A percentile compares a stretch with the other conserved stretches of the same genome.
Conservation (phyloP, 2,329 filamentous ascomycete species). For the Aspergillus arachidicola region DNA sequence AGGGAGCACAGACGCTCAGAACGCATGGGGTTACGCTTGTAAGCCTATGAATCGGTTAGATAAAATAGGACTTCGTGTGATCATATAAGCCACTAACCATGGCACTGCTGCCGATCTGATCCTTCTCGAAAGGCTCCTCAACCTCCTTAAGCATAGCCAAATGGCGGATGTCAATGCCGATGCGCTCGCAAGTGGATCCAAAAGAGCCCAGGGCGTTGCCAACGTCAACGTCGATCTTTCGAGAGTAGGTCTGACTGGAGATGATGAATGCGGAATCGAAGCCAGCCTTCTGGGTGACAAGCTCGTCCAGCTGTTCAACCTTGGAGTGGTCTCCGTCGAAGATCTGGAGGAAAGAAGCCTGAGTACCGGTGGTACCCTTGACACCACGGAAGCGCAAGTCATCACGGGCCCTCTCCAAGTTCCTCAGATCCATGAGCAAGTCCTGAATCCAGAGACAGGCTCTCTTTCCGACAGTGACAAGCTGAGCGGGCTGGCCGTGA, state of each 20-base stretch:
- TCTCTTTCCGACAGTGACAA: conserved; percentile 66
- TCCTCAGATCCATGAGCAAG: conserved; percentile 72
- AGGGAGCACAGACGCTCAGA: conserved; percentile 64
- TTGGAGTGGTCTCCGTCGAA: conserved; percentile 64
- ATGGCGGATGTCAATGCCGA: conserved; percentile 73
- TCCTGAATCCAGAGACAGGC: conserved; percentile 76
- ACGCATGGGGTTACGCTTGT: conserved; percentile 63
- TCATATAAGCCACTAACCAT: conserved; percentile 42
- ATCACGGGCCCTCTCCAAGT: conserved; percentile 68
- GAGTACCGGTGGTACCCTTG: conserved; percentile 73
- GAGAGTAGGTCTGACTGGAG: conserved; percentile 73
- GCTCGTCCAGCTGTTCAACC: conserved; percentile 63
- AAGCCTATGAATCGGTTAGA: conserved; percentile 55
- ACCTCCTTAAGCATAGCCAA: conserved; percentile 78
- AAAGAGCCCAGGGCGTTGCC: conserved; percentile 78
- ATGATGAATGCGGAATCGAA: conserved; percentile 65
- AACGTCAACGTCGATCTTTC: conserved; percentile 81
- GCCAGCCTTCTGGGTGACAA: conserved; percentile 67
- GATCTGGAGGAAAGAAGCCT: conserved; percentile 75
- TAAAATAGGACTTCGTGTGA: neutral
- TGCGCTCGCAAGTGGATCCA: conserved; percentile 76
- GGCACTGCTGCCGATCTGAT: conserved; percentile 72
- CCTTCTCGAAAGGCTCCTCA: conserved; percentile 80
- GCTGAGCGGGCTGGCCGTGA: conserved; percentile 62
- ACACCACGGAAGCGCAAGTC: conserved; percentile 76